These are phyloP conservation scores for Fusarium veterinarium DNA, from an alignment of 2,329 filamentous ascomycete species.

Conservation along the genomic window DNA sequence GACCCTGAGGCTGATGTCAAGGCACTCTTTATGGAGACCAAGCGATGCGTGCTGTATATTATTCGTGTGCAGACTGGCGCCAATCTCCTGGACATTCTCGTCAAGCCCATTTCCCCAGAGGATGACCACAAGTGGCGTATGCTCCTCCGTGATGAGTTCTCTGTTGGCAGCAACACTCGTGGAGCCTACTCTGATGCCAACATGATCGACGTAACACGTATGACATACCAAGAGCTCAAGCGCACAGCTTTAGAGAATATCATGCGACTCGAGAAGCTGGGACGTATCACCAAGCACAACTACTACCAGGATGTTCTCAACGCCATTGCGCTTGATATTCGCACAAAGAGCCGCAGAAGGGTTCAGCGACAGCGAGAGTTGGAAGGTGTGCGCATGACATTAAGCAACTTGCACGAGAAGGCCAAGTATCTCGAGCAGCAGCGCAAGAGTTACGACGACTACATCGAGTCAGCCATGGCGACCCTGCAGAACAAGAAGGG, in stretches of 20 bases:
- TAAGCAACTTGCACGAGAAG: constrained; percentile 83
- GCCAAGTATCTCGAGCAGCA: constrained; percentile 94
- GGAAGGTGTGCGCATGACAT: constrained; percentile 82
- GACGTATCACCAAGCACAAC: constrained; percentile 89
- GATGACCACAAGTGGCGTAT: constrained; percentile 90
- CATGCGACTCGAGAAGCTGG: constrained; percentile 85
- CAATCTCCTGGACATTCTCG: constrained; percentile 94
- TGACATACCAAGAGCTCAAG: constrained; percentile 94
- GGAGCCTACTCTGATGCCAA: constrained; percentile 92
- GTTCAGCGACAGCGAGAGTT: constrained; percentile 92
- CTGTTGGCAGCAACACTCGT: constrained; percentile 72
- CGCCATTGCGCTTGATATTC: constrained; percentile 94
- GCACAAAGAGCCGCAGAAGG: constrained; percentile 92
- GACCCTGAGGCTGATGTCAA: constrained; percentile 95
- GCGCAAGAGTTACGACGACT: constrained; percentile 97
- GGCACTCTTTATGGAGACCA: constrained; percentile 96
- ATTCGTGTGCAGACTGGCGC: constrained; percentile 93
- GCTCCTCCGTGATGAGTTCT: constrained; percentile 84
- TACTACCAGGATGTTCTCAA: constrained; percentile 98
- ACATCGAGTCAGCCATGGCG: constrained; percentile 98
- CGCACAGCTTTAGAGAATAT: constrained; percentile 94
- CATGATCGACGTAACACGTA: constrained; percentile 87
- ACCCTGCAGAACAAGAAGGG: constrained; percentile 97
- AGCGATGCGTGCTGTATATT: constrained; percentile 96
- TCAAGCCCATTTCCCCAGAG: constrained; percentile 86